A percentile compares a stretch with the other conserved stretches of the same genome.
These are phyloP conservation scores for Sporothrix dimorphospora DNA, from an alignment of 2,329 filamentous ascomycete genomes.

Conservation along the genomic window DNA sequence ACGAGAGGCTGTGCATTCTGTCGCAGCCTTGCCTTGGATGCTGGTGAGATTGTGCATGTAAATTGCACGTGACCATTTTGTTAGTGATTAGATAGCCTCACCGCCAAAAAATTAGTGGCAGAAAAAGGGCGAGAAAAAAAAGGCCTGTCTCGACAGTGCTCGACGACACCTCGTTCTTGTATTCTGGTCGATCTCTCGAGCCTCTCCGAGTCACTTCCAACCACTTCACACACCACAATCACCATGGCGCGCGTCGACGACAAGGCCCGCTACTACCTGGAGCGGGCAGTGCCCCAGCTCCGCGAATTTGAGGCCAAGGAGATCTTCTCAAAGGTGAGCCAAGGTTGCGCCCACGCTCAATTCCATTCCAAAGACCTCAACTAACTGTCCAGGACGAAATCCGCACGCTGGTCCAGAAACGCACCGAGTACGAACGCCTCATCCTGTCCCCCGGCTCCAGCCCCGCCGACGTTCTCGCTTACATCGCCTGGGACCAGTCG, in stretches of 20 bases:
- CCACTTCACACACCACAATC: neutral
- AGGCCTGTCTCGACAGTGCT: neutral
- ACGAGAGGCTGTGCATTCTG: neutral
- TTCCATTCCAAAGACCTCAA: too few species aligned
- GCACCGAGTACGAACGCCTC: slow-evolving; percentile 90
- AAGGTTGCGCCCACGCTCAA: too few species aligned
- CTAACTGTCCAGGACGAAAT: slow-evolving; percentile 73
- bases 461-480: slow-evolving; percentile 79
- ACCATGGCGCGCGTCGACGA: slow-evolving; percentile 82
- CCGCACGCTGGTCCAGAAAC: slow-evolving; percentile 81
- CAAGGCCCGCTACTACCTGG: slow-evolving; percentile 93
- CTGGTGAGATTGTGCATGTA: neutral
- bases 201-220: neutral
- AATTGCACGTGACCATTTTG: slow-evolving; percentile 4
- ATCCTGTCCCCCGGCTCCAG: slow-evolving; percentile 80
- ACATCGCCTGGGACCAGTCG: slow-evolving; percentile 72
- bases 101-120: slow-evolving; percentile 30
- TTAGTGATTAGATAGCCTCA: slow-evolving; percentile 27
- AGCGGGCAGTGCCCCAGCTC: slow-evolving; percentile 88
- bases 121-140: slow-evolving; percentile 24
- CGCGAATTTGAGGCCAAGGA: slow-evolving; percentile 90
- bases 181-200: neutral
- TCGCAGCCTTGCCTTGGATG: neutral
- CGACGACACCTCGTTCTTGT: neutral
- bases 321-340: slow-evolving; percentile 75